Evolutionary conservation across 768 basidiomycete genomes (phyloP), one percentile per base, ranked within the genome.

Genomic region (Mycena indigotica): DNA sequence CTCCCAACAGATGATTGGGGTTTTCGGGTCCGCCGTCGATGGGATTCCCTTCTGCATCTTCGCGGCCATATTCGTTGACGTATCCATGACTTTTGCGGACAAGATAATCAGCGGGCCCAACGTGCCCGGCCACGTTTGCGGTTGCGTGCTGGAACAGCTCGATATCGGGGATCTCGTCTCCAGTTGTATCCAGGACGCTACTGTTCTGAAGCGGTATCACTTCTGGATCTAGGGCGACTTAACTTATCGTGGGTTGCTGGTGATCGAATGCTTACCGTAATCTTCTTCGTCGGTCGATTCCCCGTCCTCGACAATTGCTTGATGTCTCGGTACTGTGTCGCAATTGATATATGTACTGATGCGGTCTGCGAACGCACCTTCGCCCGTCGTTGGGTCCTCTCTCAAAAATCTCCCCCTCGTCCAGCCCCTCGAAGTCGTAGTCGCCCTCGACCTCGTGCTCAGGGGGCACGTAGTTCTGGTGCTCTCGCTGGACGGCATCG

Each of bases 401-500:
- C 19, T 10, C 12, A 13, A 16, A 16, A 16, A 15, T 23, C 10
- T 46, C 44, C 8, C 12, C 10, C 23, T 46, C 23, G 10, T 26
- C 24, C 13, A n/a, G 24, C 10, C 17, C 6, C 15, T 52, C 10
- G 19, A 19, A 50, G 10, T 32, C 55, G 21, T 45, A 44, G 12
- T 52, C 32, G 5, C 55, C 56, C 2, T 55, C 52, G 8, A 59
- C 69, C 28, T n/a, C 35, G 12, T 10, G n/a, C 10, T 38, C 35
- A 38, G 19, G 35, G 1, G 69, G 69, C 1, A 73, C 67, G 54
- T 75, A 75, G 0, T 62, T 58, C 1, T 40, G 67, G 12, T 55
- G 51, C 40, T 74, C 74, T 39, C 55, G 24, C 2, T 58, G 58
- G 0, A 67, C 35, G 0, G 68, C 41, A 0, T 52, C 54, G 5